A percentile compares a stretch with the other conserved stretches of the same genome.
These are phyloP conservation scores for Scenedesmus sp. DNA, from an alignment of 163 green algal genomes.

Conservation along the genomic window DNA sequence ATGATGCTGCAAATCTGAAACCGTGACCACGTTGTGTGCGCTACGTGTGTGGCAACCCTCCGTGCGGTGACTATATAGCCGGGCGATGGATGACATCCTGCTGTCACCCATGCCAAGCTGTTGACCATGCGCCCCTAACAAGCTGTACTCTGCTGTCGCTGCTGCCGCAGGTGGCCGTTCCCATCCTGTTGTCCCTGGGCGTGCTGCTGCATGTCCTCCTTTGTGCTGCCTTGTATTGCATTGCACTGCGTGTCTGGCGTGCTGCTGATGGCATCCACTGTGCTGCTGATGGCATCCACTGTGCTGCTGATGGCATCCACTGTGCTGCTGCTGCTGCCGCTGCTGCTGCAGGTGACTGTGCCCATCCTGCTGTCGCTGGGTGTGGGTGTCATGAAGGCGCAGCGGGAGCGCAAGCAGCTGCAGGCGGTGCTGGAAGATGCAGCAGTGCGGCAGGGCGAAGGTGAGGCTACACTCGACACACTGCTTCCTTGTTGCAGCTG, in stretches of 20 bases:
- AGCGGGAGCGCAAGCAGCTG: conserved; percentile 53
- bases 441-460: not conserved
- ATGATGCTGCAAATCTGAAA: too few relatives aligned
- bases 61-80: too few relatives aligned
- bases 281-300: not conserved
- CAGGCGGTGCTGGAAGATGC: conserved; percentile 51
- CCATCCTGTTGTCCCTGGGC: too few relatives aligned
- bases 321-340: not conserved
- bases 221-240: too few relatives aligned
- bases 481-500: conserved; percentile 20
- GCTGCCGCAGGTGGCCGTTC: too few relatives aligned
- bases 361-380: conserved; percentile 65
- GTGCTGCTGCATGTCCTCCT: not conserved
- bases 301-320: not conserved
- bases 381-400: conserved; percentile 62
- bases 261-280: not conserved
- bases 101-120: too few relatives aligned
- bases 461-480: not conserved
- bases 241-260: too few relatives aligned
- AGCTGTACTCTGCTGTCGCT: too few relatives aligned
- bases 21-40: too few relatives aligned
- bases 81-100: too few relatives aligned
- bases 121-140: too few relatives aligned
- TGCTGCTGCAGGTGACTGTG: conserved; percentile 53
- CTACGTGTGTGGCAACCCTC: too few relatives aligned